Conservation (phyloP, 176 grass and related monocot species). For the Oryza australiensis region DNA sequence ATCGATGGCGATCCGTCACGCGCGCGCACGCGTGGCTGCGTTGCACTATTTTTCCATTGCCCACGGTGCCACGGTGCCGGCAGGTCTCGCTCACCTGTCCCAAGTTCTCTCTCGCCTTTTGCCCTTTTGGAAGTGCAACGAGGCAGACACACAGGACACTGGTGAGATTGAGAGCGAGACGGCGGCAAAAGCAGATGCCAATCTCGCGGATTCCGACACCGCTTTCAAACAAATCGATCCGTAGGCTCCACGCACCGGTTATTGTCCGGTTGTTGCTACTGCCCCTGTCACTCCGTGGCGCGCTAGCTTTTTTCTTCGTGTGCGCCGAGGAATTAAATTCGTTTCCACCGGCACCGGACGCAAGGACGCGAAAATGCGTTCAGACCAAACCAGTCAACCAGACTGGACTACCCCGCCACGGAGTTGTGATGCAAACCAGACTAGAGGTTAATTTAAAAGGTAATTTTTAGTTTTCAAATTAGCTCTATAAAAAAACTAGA, state of each 20-base stretch:
- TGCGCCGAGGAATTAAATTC: no score
- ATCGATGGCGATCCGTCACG: conserved; percentile 1
- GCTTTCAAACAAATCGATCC: no score
- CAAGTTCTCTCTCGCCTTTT: not conserved
- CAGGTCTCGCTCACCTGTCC: not conserved
- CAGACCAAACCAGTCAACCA: no score
- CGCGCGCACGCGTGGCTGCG: not conserved
- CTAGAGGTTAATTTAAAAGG: no score
- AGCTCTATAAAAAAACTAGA: no score
- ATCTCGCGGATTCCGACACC: not conserved
- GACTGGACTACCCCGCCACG: no score
- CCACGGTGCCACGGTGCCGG: not conserved
- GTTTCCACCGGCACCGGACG: not conserved
- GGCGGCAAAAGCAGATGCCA: conserved; percentile 13
- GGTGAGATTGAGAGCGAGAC: no score
- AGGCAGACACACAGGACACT: not conserved
- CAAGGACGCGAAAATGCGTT: not conserved
- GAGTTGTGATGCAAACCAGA: no score
- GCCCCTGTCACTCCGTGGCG: no score
- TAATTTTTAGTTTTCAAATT: no score
- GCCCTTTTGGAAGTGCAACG: not conserved
- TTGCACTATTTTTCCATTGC: not conserved
- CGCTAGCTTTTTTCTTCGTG: no score
- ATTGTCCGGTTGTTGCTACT: no score
- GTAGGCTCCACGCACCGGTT: not conserved